Percentiles rank a stretch among this genome's conserved stretches.
phyloP scores from a whole-genome alignment of 371 early-diverging fungal species.

The Rhizopus delemar region DNA sequence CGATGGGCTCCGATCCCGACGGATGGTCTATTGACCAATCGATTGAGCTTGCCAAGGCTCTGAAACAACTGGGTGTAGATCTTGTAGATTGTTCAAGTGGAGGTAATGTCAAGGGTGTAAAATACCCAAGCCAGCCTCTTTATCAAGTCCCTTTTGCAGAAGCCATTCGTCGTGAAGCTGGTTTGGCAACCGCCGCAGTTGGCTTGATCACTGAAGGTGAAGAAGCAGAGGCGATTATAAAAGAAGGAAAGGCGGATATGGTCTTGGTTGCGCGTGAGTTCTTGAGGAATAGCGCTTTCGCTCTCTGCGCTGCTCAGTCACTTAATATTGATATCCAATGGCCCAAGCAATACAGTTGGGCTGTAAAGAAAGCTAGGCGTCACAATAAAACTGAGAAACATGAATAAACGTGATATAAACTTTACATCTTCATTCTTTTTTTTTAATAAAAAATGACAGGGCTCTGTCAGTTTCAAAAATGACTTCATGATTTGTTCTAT shows the following conservation, averaged over 20 bases:
- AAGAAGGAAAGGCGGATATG: constrained; percentile 68
- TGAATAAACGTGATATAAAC: no score
- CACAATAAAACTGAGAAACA: constrained; percentile 2
- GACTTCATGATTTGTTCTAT: no score
- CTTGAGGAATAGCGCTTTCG: constrained; percentile 72
- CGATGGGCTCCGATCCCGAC: constrained; percentile 30
- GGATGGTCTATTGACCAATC: constrained; percentile 73
- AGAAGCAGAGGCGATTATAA: constrained; percentile 72
- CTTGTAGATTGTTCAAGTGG: constrained; percentile 73
- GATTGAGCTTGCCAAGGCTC: constrained; percentile 52
- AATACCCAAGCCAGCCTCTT: constrained; percentile 53
- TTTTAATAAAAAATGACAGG: no score
- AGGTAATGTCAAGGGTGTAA: constrained; percentile 58
- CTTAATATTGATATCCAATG: constrained; percentile 15
- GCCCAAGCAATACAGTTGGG: constrained; percentile 25
- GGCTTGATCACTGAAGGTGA: constrained; percentile 69
- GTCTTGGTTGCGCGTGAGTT: constrained; percentile 76
- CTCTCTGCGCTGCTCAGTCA: constrained; percentile 14
- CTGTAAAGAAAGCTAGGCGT: constrained; percentile 24
- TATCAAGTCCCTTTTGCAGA: constrained; percentile 70
- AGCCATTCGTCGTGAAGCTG: constrained; percentile 62
- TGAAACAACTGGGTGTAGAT: constrained; percentile 71
- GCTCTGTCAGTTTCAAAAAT: no score
- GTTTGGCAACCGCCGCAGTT: constrained; percentile 67
- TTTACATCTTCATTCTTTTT: no score